Evolutionary conservation across 2,329 filamentous ascomycete genomes (phyloP).

Genomic region (Thelonectria olida): DNA sequence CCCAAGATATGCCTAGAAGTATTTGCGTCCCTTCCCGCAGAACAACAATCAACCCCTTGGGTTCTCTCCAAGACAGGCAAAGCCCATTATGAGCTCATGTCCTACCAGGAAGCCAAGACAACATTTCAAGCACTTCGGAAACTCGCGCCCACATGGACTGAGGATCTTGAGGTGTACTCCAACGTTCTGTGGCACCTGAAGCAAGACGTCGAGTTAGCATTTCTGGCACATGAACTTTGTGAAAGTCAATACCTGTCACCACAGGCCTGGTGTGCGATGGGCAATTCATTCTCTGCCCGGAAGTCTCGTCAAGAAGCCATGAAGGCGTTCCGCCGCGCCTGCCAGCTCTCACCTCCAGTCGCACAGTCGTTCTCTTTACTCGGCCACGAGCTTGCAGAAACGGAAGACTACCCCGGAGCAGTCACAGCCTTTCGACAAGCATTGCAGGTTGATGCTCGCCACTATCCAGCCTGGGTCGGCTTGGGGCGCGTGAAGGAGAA

Average conservation of each 20-base stretch:
- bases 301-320: conserved; percentile 26
- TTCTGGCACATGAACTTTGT: conserved; percentile 30
- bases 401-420: conserved; percentile 28
- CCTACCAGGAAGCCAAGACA: conserved; percentile 27
- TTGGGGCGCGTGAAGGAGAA: conserved; percentile 29
- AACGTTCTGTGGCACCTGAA: conserved; percentile 35
- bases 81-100: conserved; percentile 32
- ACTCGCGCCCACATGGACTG: conserved; percentile 28
- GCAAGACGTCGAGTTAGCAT: conserved; percentile 31
- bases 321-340: conserved; percentile 29
- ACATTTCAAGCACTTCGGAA: conserved; percentile 28
- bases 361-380: conserved; percentile 31
- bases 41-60: conserved; percentile 33
- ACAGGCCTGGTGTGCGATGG: conserved; percentile 32
- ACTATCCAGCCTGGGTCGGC: conserved; percentile 34
- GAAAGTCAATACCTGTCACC: conserved; percentile 27
- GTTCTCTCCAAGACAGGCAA: conserved; percentile 30
- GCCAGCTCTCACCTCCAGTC: conserved; percentile 25
- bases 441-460: conserved; percentile 29
- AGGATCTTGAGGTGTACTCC: conserved; percentile 35
- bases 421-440: conserved; percentile 26
- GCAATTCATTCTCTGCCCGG: conserved; percentile 29
- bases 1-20: conserved; percentile 26
- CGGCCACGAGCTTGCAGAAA: conserved; percentile 31
- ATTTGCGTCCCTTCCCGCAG: conserved; percentile 23